Conservation (phyloP, 106 monocot genomes). For the Acorus gramineus region DNA sequence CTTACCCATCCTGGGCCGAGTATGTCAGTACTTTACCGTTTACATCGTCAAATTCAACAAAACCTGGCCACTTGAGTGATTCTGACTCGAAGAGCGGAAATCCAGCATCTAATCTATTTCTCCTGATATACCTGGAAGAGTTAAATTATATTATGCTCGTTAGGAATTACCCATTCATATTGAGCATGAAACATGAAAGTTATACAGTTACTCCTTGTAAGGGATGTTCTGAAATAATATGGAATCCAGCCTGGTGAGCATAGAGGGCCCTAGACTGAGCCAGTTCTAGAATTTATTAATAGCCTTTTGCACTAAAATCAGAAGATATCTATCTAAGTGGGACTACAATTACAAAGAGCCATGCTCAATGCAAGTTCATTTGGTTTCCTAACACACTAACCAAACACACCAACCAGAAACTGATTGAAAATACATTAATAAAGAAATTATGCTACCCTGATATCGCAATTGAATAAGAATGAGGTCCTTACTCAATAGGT, state of each 20-base stretch:
- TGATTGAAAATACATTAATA: too few species aligned
- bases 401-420: too few species aligned
- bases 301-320: too few species aligned
- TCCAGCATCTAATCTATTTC: conserved; percentile 78
- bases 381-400: too few species aligned
- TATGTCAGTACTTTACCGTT: conserved; percentile 92
- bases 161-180: neutral
- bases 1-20: conserved; percentile 81
- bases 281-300: too few species aligned
- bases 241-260: too few species aligned
- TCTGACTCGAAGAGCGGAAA: conserved; percentile 80
- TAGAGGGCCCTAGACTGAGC: too few species aligned
- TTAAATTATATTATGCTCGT: neutral
- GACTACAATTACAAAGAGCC: too few species aligned
- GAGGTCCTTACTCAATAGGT: conserved; percentile 39
- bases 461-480: too few species aligned
- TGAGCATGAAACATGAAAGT: neutral
- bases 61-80: conserved; percentile 90
- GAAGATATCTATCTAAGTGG: too few species aligned
- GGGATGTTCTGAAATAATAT: neutral
- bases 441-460: too few species aligned
- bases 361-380: too few species aligned
- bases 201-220: neutral
- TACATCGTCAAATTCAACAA: conserved; percentile 94
- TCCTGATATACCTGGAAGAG: conserved; percentile 65